Base-by-base conservation (phyloP, 108 stramenopile species). In the Bacterosira constricta region DNA sequence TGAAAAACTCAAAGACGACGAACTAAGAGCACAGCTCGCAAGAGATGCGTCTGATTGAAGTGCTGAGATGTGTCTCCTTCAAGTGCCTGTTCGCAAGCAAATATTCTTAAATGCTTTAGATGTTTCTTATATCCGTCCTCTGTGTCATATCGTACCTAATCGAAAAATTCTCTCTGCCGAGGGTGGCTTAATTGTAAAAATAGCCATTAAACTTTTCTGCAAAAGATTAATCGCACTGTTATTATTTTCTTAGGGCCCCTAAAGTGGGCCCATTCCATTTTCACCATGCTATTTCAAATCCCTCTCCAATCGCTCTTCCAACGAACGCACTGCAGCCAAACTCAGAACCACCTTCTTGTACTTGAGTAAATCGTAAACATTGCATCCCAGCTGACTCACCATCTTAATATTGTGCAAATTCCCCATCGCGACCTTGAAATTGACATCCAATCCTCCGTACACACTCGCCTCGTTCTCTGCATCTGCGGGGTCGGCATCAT, bases 321-420 rank as follows among this genome's bases (percentile, higher is more conserved):
- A 61, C 49, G 86, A 41, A 55, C 78, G 55, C 34, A 94, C 44
- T 23, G 90, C 93, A 17, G 59, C 63, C 69, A 94, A 64, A 18
- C 84, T 86, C 34, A 94, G 27, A 29, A 94, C 63, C 11, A 94
- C 61, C 64, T 90, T 91, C 49, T 87, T 86, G 49, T 85, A 83
- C 77, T 91, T 91, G 50, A 94, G 66, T 55, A 88, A 71, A 64
- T 87, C 86, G 72, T 94, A 94, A 42, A 91, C 90, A 73, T 89
- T 90, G 54, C 71, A 57, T 12, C 64, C 75, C 46, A 69, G 44
- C 49, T 88, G 83, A 65, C 86, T 88, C 23, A 65, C 44, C 6
- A 91, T 89, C 65, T 87, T 90, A 21, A 91, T 55, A 30, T 75
- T 83, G 36, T 70, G 68, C 6, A 91, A 57, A 66, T 94, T 94